phyloP scores from a whole-genome alignment of 2,329 filamentous ascomycete species.

The Cladosporium velox region DNA sequence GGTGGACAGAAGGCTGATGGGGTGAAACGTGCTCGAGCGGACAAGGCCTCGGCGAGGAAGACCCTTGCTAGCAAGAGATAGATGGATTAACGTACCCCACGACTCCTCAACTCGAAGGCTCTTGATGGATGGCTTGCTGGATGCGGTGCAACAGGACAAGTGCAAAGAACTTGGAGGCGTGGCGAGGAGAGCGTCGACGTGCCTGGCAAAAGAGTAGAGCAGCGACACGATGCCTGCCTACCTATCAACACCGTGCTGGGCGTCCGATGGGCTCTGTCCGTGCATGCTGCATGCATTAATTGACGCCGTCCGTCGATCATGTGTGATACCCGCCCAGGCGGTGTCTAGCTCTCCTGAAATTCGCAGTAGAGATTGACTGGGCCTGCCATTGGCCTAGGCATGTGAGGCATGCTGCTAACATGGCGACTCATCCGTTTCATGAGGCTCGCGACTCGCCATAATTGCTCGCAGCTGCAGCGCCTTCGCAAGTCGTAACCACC shows the following conservation, averaged over 20 bases:
- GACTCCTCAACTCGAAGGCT: not conserved
- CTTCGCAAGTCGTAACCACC: not conserved
- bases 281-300: slow-evolving; percentile 18
- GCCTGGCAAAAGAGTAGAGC: slow-evolving; percentile 7
- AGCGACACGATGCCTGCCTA: slow-evolving; percentile 10
- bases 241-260: slow-evolving; percentile 14
- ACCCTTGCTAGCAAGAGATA: not conserved
- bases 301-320: slow-evolving; percentile 19
- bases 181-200: slow-evolving; percentile 10
- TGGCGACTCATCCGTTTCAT: not conserved
- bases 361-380: not conserved
- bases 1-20: slow-evolving; percentile 8
- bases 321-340: slow-evolving; percentile 17
- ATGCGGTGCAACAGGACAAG: slow-evolving; percentile 9
- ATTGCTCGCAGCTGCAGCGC: not conserved
- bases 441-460: not conserved
- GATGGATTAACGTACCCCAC: slow-evolving; percentile 1
- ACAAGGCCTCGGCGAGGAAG: not conserved
- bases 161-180: not conserved
- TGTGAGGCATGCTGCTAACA: not conserved
- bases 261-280: slow-evolving; percentile 11
- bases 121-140: not conserved
- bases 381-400: not conserved
- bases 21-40: slow-evolving; percentile 13
- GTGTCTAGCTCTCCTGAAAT: slow-evolving; percentile 19